phyloP scores from a whole-genome alignment of 306 rosid genomes.

The Styphnolobium japonicum region DNA sequence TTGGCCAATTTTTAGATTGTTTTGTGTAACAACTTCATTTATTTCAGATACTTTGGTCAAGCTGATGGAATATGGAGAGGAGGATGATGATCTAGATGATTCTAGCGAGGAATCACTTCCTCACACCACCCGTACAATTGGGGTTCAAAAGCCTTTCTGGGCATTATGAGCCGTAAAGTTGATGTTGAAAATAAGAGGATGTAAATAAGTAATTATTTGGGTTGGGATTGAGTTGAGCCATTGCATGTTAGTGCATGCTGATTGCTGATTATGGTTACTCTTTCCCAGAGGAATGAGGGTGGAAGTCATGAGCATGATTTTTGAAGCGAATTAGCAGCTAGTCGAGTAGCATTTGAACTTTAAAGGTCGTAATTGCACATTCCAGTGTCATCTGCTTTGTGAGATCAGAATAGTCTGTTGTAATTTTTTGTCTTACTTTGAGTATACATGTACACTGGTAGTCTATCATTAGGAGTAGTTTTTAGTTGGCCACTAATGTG shows the following conservation, averaged over 20 bases:
- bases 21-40: not conserved
- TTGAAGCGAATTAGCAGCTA: slow-evolving; percentile 8
- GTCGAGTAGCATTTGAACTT: slow-evolving; percentile 20
- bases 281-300: not conserved
- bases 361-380: not conserved
- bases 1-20: slow-evolving; percentile 7
- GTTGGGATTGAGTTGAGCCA: not conserved
- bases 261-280: slow-evolving; percentile 10
- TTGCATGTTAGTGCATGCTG: slow-evolving; percentile 17
- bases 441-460: slow-evolving; percentile 25
- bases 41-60: slow-evolving; percentile 79
- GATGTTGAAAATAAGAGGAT: slow-evolving; percentile 3
- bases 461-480: slow-evolving; percentile 6
- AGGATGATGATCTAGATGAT: slow-evolving; percentile 77
- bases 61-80: slow-evolving; percentile 97
- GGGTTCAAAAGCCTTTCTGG: slow-evolving; percentile 84
- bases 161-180: slow-evolving; percentile 52
- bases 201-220: slow-evolving; percentile 20
- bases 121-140: slow-evolving; percentile 22
- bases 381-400: not conserved
- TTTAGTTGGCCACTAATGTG: slow-evolving; percentile 2
- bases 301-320: slow-evolving; percentile 16
- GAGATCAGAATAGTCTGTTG: slow-evolving; percentile 10
- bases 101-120: slow-evolving; percentile 42
- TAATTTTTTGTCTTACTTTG: slow-evolving; percentile 12